Evolutionary conservation across 805 yeast species (phyloP), one percentile per base, ranked within the genome.

Genomic region (Schwanniomyces yamadae): DNA sequence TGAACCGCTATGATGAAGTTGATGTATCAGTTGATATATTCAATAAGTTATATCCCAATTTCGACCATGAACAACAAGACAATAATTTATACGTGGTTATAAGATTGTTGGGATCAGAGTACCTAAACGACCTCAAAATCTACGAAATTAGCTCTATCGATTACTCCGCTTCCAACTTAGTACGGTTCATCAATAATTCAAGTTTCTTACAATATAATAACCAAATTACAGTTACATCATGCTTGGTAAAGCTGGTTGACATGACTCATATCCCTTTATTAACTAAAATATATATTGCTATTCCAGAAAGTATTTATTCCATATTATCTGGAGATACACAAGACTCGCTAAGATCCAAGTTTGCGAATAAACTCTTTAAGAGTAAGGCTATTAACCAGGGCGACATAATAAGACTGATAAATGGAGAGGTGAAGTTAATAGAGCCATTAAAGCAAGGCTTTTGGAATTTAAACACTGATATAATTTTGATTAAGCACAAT

Each of bases 361-460:
- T 62, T 40, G 33, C 60, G 17, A 51, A 51, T 19, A 48, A 49
- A 31, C 63, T 47, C 35, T 45, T 58, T 21, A 29, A 28, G 2
- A 35, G 49, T 2, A 48, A 55, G 3, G 54, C 66, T 10, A 58
- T 63, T 16, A 58, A 67, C 20, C 71, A 66, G 30, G 75, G 72
- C 16, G 77, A 73, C 41, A 33, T 47, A 6, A 57, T 75, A 2
- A 56, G 75, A 13, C 55, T 54, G 4, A 48, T 77, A 13, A 70
- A 71, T 42, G 84, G 84, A 14, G 49, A 50, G 5, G 71, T 86
- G 3, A 47, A 75, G 3, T 69, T 80, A 16, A 77, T 88, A 53
- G 95, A 85, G 46, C 95, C 95, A 0, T 69, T 77, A 2, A 77
- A 73, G 27, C 95, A 85, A 52, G 95, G 95, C 1, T 45, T 54